Evolutionary conservation across 108 stramenopile genomes (phyloP).

Genomic region (Cyclotella baltica): DNA sequence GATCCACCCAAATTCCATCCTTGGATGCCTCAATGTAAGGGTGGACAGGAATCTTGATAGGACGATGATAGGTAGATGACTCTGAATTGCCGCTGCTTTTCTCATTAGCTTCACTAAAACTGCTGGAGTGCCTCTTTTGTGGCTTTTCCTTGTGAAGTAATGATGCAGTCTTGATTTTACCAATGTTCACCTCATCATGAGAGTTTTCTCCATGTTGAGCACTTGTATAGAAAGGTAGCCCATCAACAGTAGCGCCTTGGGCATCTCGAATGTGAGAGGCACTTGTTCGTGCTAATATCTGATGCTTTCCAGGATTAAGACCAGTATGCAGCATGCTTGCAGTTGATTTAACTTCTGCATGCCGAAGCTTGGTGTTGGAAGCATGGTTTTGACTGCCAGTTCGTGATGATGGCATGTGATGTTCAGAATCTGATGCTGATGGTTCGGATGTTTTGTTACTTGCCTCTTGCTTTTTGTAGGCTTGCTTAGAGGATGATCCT

Average conservation of each 20-base stretch:
- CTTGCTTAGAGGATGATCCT: constrained; percentile 8
- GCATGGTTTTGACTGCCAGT: constrained; percentile 44
- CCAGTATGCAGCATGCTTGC: constrained; percentile 39
- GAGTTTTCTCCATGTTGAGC: constrained; percentile 2
- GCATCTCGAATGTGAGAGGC: constrained; percentile 52
- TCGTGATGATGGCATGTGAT: constrained; percentile 48
- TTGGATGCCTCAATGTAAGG: constrained; percentile 78
- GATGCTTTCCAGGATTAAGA: constrained; percentile 15
- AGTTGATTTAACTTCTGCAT: constrained; percentile 42
- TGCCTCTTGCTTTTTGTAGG: constrained; percentile 3
- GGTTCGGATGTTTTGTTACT: not conserved
- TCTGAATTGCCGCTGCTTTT: constrained; percentile 12
- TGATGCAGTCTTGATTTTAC: constrained; percentile 12
- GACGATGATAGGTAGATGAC: constrained; percentile 28
- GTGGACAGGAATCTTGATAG: constrained; percentile 68
- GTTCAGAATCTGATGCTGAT: not conserved
- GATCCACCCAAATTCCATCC: constrained; percentile 79
- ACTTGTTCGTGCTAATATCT: constrained; percentile 19
- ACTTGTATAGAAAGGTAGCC: constrained; percentile 28
- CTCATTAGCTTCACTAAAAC: not conserved
- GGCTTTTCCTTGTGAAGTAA: constrained; percentile 19
- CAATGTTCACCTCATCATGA: not conserved
- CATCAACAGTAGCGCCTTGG: constrained; percentile 12
- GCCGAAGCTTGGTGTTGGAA: constrained; percentile 27
- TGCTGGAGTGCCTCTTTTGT: not conserved